These are phyloP conservation scores for Colletotrichum gigasporum DNA, from an alignment of 2,329 filamentous ascomycete species.

Conservation along the genomic window DNA sequence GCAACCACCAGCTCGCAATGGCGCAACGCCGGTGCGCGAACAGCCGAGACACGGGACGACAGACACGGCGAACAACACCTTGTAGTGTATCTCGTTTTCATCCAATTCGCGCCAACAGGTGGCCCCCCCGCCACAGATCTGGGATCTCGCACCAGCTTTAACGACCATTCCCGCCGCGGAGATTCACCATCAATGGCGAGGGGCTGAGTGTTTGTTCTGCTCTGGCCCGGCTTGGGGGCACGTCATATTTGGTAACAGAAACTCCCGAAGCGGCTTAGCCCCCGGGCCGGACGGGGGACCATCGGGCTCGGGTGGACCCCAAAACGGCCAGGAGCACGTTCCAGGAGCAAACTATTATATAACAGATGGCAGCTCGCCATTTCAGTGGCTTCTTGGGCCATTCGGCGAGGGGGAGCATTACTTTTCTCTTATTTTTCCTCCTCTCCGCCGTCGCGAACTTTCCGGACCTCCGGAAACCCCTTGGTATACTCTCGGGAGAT, in stretches of 20 bases:
- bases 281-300: constrained; percentile 23
- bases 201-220: constrained; percentile 11
- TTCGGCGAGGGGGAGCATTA: not conserved
- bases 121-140: not conserved
- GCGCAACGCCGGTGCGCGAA: no score
- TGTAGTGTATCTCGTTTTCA: not conserved
- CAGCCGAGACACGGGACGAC: not conserved
- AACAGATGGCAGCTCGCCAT: constrained; percentile 25
- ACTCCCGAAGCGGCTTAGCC: constrained; percentile 33
- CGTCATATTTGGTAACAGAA: constrained; percentile 41
- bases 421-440: not conserved
- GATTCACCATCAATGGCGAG: constrained; percentile 34
- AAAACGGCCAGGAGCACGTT: constrained; percentile 2
- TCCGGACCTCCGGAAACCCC: not conserved
- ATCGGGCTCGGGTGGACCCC: constrained; percentile 7
- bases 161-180: constrained; percentile 36
- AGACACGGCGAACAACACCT: not conserved
- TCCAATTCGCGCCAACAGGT: not conserved
- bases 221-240: constrained; percentile 15
- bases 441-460: not conserved
- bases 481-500: not conserved
- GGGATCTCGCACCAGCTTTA: constrained; percentile 18
- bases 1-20: no score
- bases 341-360: constrained; percentile 24
- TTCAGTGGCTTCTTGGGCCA: not conserved